Evolutionary conservation across 179 eudicot species (phyloP), one percentile per base, ranked within the genome.

Genomic region (Silene coronaria): DNA sequence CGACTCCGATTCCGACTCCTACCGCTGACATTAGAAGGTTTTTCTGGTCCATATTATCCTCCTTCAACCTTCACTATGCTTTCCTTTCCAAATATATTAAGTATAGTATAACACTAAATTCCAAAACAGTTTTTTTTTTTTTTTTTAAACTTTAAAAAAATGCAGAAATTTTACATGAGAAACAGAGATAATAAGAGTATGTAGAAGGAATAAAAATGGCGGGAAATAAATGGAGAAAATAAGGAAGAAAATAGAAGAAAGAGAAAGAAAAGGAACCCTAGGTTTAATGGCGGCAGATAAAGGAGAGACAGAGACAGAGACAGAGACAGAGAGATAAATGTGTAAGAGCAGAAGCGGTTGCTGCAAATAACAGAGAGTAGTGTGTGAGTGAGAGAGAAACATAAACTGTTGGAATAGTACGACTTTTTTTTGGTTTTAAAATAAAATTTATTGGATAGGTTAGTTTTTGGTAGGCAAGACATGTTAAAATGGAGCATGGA

Each of bases 1-100:
- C 97, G 0, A 93, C 91, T 17, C 98, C 94, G 17, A 92, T 90
- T 36, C 98, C 98, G 0, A 93, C 92, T 13, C 98, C 98, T 17
- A 91, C 84, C 36, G 97, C 97, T 2, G 97, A 89, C 98, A 93
- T 90, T 67, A 90, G 69, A 9, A 89, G 14, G 45, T 88, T 87
- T 24, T 91, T 93, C 75, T 87, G 86, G 59, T 93, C 98, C 98
- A 51, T 38, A 8, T 38, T 38, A 8, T 32, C 0, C 23, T 21
- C 10, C 27, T 58, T 58, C 23, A 5, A 6, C 23, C 23, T 19
- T 58, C 3, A 38, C 46, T 8, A 38, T 2, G 46, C 1, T 38
- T 38, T 38, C 46, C 11, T 38, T 9, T 9, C 46, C 46, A 38
- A 38, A 38, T 34, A 34, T 34, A 34, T 7, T 6, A 34, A 34